Evolutionary conservation across 2,329 filamentous ascomycete species (phyloP).

Genomic region (Beauveria caledonica): DNA sequence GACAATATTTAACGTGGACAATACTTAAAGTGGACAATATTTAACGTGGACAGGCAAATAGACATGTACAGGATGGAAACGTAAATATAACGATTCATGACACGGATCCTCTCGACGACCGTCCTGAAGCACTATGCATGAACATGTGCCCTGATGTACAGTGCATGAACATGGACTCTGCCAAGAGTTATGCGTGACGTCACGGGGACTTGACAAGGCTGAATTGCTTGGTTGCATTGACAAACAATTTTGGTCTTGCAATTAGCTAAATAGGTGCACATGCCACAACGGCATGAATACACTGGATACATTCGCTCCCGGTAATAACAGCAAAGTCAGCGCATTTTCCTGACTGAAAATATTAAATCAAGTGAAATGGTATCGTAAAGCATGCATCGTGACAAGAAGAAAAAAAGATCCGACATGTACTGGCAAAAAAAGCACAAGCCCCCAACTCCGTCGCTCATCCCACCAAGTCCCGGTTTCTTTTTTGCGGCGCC

Average conservation of each 20-base stretch:
- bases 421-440: not conserved
- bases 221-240: too few relatives aligned
- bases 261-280: too few relatives aligned
- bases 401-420: not conserved
- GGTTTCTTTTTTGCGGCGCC: not conserved
- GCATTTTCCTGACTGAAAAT: not conserved
- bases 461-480: not conserved
- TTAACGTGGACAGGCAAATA: not conserved
- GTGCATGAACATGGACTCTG: not conserved
- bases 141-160: not conserved
- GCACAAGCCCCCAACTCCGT: not conserved
- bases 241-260: too few relatives aligned
- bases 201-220: not conserved
- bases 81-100: slow-evolving; percentile 1
- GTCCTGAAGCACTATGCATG: not conserved
- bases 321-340: too few relatives aligned
- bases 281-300: too few relatives aligned
- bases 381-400: not conserved
- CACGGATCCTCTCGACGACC: not conserved
- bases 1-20: too few relatives aligned
- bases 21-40: too few relatives aligned
- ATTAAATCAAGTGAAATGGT: not conserved
- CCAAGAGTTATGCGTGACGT: not conserved
- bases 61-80: not conserved
- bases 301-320: too few relatives aligned